Base-by-base conservation (phyloP, 2,329 filamentous ascomycete genomes). In the Cordyceps cicadae region DNA sequence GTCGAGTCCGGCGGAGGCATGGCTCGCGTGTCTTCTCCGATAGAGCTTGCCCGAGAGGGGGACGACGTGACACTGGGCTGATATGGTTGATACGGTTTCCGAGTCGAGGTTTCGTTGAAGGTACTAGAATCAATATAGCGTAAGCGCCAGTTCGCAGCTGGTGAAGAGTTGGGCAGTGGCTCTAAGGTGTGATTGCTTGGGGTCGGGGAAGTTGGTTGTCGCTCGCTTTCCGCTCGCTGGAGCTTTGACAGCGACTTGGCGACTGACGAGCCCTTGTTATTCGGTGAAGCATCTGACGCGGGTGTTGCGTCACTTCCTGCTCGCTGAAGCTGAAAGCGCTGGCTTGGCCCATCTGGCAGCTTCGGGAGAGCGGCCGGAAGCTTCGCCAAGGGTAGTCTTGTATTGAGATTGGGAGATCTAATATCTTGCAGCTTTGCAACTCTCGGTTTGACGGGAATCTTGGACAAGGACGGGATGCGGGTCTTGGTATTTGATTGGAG, bases 1-100 rank as follows among this genome's bases (percentile, higher is more conserved):
- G 85, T 81, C 1, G 82, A 79, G 65, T 89, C 87, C 41, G 84
- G 81, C 3, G 86, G 83, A 5, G 80, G 80, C 70, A 88, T 85
- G 63, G 79, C 76, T 2, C 81, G 81, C 4, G 83, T 81, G 56
- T 75, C 70, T 53, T 87, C 86, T 59, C 80, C 72, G 61, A 84
- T 77, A 9, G 82, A 84, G 26, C 75, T 77, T 17, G 72, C 70
- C 61, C 75, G 70, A 29, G 79, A 77, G 61, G 74, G 74, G 15
- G 70, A 73, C 12, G 81, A 83, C 56, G 75, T 73, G 62, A 82
- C 71, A 39, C 81, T 84, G 2, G 81, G 75, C 63, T 83, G 80
- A 65, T 84, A 84, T n/a, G 77, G 73, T 63, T 73, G 74, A 56
- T 76, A 60, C 2, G 58, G 7, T 41, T 41, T 24, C 14, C 50